Evolutionary conservation across 805 yeast genomes (phyloP), one percentile per base, ranked within the genome.

Genomic region (Wickerhamiella musiphila): DNA sequence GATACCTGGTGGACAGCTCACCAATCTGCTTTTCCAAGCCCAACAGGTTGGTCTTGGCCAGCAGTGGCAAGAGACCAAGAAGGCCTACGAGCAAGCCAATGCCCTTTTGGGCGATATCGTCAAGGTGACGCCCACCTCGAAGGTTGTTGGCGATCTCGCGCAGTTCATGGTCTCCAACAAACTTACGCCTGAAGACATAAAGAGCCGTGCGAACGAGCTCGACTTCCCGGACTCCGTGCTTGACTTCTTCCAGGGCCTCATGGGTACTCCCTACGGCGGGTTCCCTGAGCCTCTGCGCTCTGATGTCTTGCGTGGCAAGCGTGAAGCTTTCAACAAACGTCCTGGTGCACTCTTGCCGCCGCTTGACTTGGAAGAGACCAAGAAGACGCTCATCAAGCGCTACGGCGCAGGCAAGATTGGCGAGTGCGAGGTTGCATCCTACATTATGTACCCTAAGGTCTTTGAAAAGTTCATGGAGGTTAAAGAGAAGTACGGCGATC

Each of bases 241-340:
- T 55, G 99, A 90, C 60, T 90, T 90, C 71, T 83, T 90, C 69
- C 94, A 90, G 65, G 99, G 99, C 48, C 69, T 90, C 56, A 90
- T 90, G 79, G 99, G 99, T 54, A 90, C 90, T 45, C 99, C 99
- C 51, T 82, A 81, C 54, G 99, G 98, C 45, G 99, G 99, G 6
- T 90, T 90, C 93, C 98, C 99, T 38, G 99, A 90, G 62, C 98
- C 99, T 24, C 66, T 90, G 58, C 75, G 99, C 62, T 67, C 94
- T 24, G 81, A 84, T 56, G 69, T 90, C 41, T 71, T 90, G 51
- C 72, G 73, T 49, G 92, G 84, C 56, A 83, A 83, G 74, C 78
- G 98, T 63, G 73, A 78, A 61, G 82, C 82, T 61, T 70, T 90
- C 58, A 70, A 73, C 40, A 61, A 65, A 45, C 75, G 99, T 61